Evolutionary conservation across 345 rosid genomes (phyloP).

Genomic region (Citrus trifoliata): DNA sequence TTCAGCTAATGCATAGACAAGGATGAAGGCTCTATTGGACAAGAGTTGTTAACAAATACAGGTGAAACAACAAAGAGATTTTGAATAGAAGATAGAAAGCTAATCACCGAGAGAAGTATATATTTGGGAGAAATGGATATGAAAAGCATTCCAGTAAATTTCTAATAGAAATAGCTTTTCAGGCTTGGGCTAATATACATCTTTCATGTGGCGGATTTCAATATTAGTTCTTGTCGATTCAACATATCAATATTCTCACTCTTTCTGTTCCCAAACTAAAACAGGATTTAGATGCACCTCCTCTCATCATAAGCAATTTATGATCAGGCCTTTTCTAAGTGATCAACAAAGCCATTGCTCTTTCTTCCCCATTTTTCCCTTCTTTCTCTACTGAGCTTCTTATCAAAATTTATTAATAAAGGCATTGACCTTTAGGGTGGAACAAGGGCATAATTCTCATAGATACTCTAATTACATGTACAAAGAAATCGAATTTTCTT

Average conservation of each 20-base stretch:
- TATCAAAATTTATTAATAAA: background rate
- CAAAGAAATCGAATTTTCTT: background rate
- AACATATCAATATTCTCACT: conserved; percentile 5
- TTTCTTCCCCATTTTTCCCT: background rate
- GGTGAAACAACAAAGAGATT: background rate
- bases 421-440: background rate
- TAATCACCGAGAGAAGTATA: background rate
- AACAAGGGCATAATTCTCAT: background rate
- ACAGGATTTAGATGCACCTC: background rate
- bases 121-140: background rate
- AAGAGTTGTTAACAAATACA: background rate
- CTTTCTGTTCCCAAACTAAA: background rate
- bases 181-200: background rate
- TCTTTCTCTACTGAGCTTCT: background rate
- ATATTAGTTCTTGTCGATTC: background rate
- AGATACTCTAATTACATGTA: background rate
- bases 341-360: background rate
- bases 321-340: background rate
- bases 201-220: background rate
- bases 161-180: background rate
- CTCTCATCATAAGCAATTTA: background rate
- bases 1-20: background rate
- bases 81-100: background rate
- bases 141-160: background rate
- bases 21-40: background rate